Conservation (phyloP, 2,329 filamentous ascomycete genomes). For the Trichocomaceae sp. region DNA sequence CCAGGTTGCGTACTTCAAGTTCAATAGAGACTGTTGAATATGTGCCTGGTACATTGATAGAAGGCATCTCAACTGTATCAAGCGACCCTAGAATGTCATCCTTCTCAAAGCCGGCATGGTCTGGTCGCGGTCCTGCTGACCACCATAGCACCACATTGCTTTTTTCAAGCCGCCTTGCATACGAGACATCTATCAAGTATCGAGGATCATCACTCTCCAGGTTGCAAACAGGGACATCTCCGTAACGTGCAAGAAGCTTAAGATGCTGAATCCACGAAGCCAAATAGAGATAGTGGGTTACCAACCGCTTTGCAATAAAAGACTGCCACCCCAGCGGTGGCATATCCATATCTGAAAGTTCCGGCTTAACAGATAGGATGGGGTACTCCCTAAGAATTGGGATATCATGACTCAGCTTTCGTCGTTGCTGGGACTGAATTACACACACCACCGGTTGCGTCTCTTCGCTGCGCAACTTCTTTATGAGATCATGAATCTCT, state of each 20-base stretch:
- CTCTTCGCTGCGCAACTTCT: slow-evolving; percentile 85
- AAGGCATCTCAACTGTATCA: slow-evolving; percentile 85
- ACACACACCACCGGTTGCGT: slow-evolving; percentile 73
- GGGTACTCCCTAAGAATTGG: slow-evolving; percentile 79
- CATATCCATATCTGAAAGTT: slow-evolving; percentile 75
- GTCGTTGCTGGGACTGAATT: slow-evolving; percentile 80
- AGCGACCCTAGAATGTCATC: slow-evolving; percentile 80
- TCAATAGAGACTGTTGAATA: slow-evolving; percentile 97
- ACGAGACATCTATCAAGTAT: slow-evolving; percentile 92
- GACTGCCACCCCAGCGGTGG: slow-evolving; percentile 91
- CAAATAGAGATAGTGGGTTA: slow-evolving; percentile 87
- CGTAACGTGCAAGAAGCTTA: slow-evolving; percentile 79
- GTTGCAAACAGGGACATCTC: slow-evolving; percentile 91
- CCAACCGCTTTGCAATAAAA: slow-evolving; percentile 76
- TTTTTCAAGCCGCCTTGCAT: slow-evolving; percentile 79
- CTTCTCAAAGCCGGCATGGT: slow-evolving; percentile 92
- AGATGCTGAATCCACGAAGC: slow-evolving; percentile 88
- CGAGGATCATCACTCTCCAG: slow-evolving; percentile 88
- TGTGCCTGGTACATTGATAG: slow-evolving; percentile 85
- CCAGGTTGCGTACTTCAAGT: slow-evolving; percentile 83
- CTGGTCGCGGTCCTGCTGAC: slow-evolving; percentile 78
- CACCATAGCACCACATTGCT: slow-evolving; percentile 97
- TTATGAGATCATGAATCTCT: slow-evolving; percentile 79
- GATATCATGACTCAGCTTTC: slow-evolving; percentile 75
- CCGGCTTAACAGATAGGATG: slow-evolving; percentile 70